Evolutionary conservation across 2,329 filamentous ascomycete genomes (phyloP).

Genomic region (Scedosporium dehoogii): DNA sequence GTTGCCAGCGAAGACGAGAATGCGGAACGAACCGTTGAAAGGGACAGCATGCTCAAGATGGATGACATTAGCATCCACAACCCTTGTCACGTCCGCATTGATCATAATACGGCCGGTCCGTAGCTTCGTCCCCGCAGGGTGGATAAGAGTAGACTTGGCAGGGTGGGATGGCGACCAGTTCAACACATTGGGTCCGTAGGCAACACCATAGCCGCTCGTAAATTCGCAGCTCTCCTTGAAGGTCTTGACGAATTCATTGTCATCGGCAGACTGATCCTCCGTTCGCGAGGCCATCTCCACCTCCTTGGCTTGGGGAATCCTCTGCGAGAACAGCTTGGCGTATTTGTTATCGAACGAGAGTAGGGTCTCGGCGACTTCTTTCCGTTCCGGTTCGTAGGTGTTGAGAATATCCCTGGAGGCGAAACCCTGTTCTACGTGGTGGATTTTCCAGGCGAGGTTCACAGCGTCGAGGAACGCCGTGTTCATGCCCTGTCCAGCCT

Average conservation of each 20-base stretch:
- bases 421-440: constrained; percentile 77
- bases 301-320: constrained; percentile 62
- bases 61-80: constrained; percentile 81
- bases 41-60: constrained; percentile 86
- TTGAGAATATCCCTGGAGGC: constrained; percentile 64
- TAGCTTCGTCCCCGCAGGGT: constrained; percentile 55
- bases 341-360: constrained; percentile 83
- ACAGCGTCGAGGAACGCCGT: constrained; percentile 71
- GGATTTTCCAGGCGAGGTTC: constrained; percentile 94
- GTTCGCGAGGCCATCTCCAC: constrained; percentile 53
- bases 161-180: constrained; percentile 73
- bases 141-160: constrained; percentile 60
- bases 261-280: constrained; percentile 28
- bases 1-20: constrained; percentile 77
- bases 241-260: constrained; percentile 76
- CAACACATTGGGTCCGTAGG: constrained; percentile 70
- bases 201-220: constrained; percentile 84
- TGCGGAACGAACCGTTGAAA: constrained; percentile 75
- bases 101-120: constrained; percentile 66
- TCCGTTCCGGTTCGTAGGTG: constrained; percentile 82
- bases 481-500: constrained; percentile 74
- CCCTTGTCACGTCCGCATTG: constrained; percentile 73
- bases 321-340: constrained; percentile 78
- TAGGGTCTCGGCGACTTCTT: constrained; percentile 72
- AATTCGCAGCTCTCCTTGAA: constrained; percentile 92